Percentiles rank a stretch among this genome's conserved stretches.
phyloP scores from a whole-genome alignment of 2,329 filamentous ascomycete species.

The Westerdykella sp. region DNA sequence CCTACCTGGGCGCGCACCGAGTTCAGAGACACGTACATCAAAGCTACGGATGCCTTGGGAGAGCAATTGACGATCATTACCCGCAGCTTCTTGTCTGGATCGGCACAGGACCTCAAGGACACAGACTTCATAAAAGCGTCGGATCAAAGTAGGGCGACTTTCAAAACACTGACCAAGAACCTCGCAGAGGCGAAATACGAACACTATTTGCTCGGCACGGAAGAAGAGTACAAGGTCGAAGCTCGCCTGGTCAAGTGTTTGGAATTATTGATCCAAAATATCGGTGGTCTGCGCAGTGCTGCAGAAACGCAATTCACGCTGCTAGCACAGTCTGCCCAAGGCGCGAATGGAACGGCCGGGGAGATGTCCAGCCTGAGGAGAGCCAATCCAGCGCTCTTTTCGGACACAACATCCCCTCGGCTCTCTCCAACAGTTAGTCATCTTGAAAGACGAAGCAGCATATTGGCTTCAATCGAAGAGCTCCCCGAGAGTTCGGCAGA shows the following conservation, averaged over 20 bases:
- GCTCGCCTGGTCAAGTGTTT: slow-evolving; percentile 76
- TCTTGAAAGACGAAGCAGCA: slow-evolving; percentile 27
- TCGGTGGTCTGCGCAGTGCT: slow-evolving; percentile 84
- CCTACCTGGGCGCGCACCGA: slow-evolving; percentile 69
- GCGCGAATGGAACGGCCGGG: slow-evolving; percentile 6
- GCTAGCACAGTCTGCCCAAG: slow-evolving; percentile 54
- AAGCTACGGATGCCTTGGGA: slow-evolving; percentile 67
- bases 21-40: slow-evolving; percentile 66
- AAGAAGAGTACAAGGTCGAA: slow-evolving; percentile 72
- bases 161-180: slow-evolving; percentile 66
- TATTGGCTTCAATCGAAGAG: slow-evolving; percentile 41
- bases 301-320: slow-evolving; percentile 84
- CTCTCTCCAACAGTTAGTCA: slow-evolving; percentile 28
- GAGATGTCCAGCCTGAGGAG: slow-evolving; percentile 14
- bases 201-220: slow-evolving; percentile 74
- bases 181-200: slow-evolving; percentile 83
- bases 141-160: slow-evolving; percentile 59
- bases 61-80: slow-evolving; percentile 79
- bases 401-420: slow-evolving; percentile 23
- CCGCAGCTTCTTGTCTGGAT: slow-evolving; percentile 74
- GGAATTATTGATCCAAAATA: slow-evolving; percentile 77
- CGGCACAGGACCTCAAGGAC: slow-evolving; percentile 68
- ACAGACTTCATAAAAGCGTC: slow-evolving; percentile 58
- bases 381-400: slow-evolving; percentile 19
- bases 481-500: slow-evolving; percentile 33